Evolutionary conservation across 805 yeast genomes (phyloP).

Genomic region (Groenewaldozyma tartarivorans): DNA sequence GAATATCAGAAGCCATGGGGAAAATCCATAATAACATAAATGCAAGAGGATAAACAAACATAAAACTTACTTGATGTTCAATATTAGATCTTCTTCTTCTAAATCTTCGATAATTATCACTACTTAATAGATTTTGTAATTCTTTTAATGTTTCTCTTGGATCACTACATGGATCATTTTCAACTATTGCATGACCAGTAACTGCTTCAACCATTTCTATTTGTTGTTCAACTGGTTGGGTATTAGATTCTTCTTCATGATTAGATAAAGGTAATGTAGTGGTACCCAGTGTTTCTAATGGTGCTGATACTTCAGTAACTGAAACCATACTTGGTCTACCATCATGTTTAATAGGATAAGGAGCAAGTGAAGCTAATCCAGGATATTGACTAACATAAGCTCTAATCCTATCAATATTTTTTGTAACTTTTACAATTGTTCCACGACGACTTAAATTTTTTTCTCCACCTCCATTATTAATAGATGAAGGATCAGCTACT

Average conservation of each 20-base stretch:
- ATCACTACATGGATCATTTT: too few relatives aligned
- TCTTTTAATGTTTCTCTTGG: background rate
- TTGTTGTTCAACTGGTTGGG: background rate
- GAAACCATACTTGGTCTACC: background rate
- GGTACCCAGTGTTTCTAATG: too few relatives aligned
- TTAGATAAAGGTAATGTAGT: background rate
- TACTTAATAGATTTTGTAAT: constrained; percentile 8
- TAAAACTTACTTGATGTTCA: constrained; percentile 63
- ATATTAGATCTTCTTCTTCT: constrained; percentile 54
- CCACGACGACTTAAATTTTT: background rate
- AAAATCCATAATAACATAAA: constrained; percentile 73
- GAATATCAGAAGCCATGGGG: constrained; percentile 59
- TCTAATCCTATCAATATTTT: background rate
- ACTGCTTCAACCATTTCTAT: constrained; percentile 7
- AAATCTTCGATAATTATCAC: constrained; percentile 49
- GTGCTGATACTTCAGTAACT: background rate
- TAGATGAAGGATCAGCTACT: background rate
- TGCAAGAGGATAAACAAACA: constrained; percentile 76
- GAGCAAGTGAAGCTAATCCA: constrained; percentile 9
- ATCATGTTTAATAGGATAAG: constrained; percentile 2
- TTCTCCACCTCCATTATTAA: background rate
- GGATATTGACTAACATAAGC: constrained; percentile 5
- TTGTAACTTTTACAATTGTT: background rate
- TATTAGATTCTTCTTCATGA: background rate
- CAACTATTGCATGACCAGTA: background rate